These are phyloP conservation scores for Ligustrum vulgare DNA, from an alignment of 257 asterid species.

Conservation along the genomic window DNA sequence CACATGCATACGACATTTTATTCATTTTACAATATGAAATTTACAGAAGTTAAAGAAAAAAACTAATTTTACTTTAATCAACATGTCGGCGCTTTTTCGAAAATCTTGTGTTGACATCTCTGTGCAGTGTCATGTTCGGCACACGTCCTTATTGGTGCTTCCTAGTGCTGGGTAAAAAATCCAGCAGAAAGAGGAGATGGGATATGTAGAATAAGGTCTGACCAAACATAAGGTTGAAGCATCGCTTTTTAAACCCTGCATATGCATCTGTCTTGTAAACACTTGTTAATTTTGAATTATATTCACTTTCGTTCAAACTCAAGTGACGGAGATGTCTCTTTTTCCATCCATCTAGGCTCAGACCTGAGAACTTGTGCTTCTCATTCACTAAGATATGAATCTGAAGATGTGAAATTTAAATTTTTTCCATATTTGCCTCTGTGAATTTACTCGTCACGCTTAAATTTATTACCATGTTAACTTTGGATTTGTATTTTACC, in stretches of 20 bases:
- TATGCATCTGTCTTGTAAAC: background rate
- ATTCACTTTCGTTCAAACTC: background rate
- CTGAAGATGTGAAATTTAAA: background rate
- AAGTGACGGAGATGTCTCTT: background rate
- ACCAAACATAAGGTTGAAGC: background rate
- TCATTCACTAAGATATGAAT: background rate
- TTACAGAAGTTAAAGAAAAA: too few relatives aligned
- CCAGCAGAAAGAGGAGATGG: background rate
- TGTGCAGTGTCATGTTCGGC: background rate
- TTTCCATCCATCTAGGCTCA: conserved; percentile 1
- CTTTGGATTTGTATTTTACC: background rate
- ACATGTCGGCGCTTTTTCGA: background rate
- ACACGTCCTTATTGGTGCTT: background rate
- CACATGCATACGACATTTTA: too few relatives aligned
- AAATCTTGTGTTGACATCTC: background rate
- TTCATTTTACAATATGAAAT: background rate
- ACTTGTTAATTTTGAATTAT: background rate
- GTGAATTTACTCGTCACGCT: background rate
- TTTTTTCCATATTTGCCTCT: background rate
- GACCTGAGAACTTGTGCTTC: conserved; percentile 12
- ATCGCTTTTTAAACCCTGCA: background rate
- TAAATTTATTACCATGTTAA: background rate
- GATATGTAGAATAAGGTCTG: background rate
- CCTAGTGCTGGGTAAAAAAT: background rate
- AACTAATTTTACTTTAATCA: background rate